A percentile compares a stretch with the other conserved stretches of the same genome.
These are phyloP conservation scores for Gonapodya prolifera DNA, from an alignment of 192 early-diverging fungal species.

Conservation along the genomic window DNA sequence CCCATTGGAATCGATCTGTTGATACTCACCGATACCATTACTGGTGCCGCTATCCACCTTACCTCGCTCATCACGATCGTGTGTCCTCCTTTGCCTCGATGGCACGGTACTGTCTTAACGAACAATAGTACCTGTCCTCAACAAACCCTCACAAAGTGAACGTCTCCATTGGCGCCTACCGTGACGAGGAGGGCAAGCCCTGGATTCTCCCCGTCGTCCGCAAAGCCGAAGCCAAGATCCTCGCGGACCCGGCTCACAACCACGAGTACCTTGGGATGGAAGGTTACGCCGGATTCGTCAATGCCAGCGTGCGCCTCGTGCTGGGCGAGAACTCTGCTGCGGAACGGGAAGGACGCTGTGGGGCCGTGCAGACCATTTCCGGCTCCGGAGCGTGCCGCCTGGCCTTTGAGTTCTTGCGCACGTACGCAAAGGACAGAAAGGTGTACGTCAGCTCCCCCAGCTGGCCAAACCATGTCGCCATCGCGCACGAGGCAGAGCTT, in stretches of 20 bases:
- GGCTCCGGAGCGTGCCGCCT: constrained; percentile 86
- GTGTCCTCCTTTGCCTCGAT: too few species aligned
- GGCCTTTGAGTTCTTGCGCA: constrained; percentile 68
- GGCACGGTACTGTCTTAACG: too few species aligned
- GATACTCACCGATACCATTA: background rate
- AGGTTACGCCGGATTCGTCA: constrained; percentile 64
- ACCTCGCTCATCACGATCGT: too few species aligned
- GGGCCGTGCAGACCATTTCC: constrained; percentile 79
- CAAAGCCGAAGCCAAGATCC: constrained; percentile 71
- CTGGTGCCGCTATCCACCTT: too few species aligned
- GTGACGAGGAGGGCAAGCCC: constrained; percentile 82
- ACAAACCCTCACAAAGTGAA: constrained; percentile 71
- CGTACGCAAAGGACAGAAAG: constrained; percentile 46
- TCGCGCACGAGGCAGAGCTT: constrained; percentile 78
- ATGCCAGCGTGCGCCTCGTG: constrained; percentile 70
- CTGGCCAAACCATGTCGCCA: constrained; percentile 88
- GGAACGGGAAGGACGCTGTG: constrained; percentile 14
- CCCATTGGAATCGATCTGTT: background rate
- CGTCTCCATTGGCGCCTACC: constrained; percentile 91
- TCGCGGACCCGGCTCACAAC: constrained; percentile 54
- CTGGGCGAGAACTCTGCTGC: constrained; percentile 64
- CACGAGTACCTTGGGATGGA: constrained; percentile 93
- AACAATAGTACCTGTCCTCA: constrained; percentile 70
- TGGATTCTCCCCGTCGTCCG: constrained; percentile 88
- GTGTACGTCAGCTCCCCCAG: constrained; percentile 90